These are phyloP conservation scores for Neurospora sp. DNA, from an alignment of 495 filamentous ascomycete genomes.

Conservation along the genomic window DNA sequence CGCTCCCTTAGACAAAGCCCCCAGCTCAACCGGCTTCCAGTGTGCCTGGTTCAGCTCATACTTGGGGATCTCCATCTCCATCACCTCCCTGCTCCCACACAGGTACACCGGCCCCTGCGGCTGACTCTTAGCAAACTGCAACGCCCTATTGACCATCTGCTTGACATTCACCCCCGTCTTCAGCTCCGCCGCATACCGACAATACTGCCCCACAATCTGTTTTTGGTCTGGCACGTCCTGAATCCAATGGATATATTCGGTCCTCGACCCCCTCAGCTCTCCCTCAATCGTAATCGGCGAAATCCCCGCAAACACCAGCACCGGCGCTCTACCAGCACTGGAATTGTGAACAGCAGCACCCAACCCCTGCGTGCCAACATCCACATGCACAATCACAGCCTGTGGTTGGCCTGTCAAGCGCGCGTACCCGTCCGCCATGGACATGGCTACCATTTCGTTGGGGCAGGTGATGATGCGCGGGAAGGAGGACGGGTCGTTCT, in stretches of 20 bases:
- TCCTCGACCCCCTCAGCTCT: constrained; percentile 77
- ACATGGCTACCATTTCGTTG: constrained; percentile 97
- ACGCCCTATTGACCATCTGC: constrained; percentile 84
- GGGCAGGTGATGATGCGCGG: constrained; percentile 88
- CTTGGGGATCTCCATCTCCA: constrained; percentile 84
- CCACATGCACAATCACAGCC: constrained; percentile 90
- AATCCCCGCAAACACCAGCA: constrained; percentile 85
- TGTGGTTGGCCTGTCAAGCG: constrained; percentile 78
- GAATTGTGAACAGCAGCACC: constrained; percentile 91
- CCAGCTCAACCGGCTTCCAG: constrained; percentile 68
- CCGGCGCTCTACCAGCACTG: constrained; percentile 71
- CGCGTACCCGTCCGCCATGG: constrained; percentile 93
- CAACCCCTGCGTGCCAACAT: constrained; percentile 85
- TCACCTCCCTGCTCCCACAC: constrained; percentile 72
- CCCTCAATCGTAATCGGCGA: constrained; percentile 87
- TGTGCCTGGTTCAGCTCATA: constrained; percentile 62
- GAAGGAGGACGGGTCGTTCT: constrained; percentile 52
- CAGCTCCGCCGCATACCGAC: constrained; percentile 82
- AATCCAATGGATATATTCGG: constrained; percentile 97
- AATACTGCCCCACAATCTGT: constrained; percentile 85
- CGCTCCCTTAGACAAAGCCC: constrained; percentile 58
- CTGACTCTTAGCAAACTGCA: constrained; percentile 75
- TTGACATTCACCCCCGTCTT: constrained; percentile 91
- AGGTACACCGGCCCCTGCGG: constrained; percentile 85
- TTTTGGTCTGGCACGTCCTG: constrained; percentile 95